Base-by-base conservation (phyloP, 2,329 filamentous ascomycete species). In the Drechslerella dactyloides region DNA sequence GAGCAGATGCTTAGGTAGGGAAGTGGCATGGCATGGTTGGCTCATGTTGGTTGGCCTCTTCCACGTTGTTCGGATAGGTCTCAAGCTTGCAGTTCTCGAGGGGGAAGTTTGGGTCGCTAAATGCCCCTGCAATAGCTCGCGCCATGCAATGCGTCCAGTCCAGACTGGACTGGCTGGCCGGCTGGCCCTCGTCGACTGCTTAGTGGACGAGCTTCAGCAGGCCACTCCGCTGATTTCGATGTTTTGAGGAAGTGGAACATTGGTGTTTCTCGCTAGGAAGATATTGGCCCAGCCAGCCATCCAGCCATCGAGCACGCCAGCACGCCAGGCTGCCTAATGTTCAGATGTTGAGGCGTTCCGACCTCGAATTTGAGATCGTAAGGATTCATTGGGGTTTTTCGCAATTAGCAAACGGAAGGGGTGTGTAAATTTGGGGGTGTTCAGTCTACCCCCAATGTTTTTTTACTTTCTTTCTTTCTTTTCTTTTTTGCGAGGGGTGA, bases 71-170 rank as follows among this genome's bases (percentile, higher is more conserved):
- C 65, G 65, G 57, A 62, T 69, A 61, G 58, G 52, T 57, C 15
- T 50, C 24, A 42, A 42, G 37, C 37, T 21, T 57, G 44, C 56
- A 23, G 54, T 44, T 40, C 30, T 24, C 48, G 33, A 30, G 58
- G 27, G 27, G 27, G 57, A 62, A 69, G 65, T 69, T 69, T 69
- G 65, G 65, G 65, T 69, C 65, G 65, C 65, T 69, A 69, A 69
- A 69, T 58, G 57, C 65, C 53, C 37, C 27, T 33, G 27, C 27
- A 33, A 33, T 33, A 8, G 27, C 27, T 33, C 27, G 27, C 27
- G 27, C 27, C 27, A 33, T 33, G 27, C 27, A 8, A 8, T 33
- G n/a, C n/a, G 27, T 3, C 27, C 27, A 33, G 27, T 33, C 27
- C n/a, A n/a, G n/a, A n/a, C n/a, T n/a, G n/a, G n/a, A n/a, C n/a